phyloP scores from a whole-genome alignment of 371 early-diverging fungal genomes.

The Circinella minor region DNA sequence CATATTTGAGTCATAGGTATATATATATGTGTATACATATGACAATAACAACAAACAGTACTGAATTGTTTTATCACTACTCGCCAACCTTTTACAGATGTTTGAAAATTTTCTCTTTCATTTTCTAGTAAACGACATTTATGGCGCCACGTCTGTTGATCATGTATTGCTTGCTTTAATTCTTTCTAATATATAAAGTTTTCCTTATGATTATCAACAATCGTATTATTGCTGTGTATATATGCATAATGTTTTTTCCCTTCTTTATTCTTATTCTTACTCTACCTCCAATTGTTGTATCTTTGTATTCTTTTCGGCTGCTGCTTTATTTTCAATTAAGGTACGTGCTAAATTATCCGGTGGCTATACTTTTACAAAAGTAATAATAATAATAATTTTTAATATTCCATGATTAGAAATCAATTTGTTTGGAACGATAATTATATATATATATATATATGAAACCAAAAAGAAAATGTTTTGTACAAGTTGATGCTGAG shows the following conservation, averaged over 20 bases:
- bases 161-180: slow-evolving; percentile 13
- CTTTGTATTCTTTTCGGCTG: slow-evolving; percentile 11
- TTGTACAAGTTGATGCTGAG: not conserved
- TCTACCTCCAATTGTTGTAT: slow-evolving; percentile 12
- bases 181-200: slow-evolving; percentile 8
- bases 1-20: too few species aligned
- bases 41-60: too few species aligned
- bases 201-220: not conserved
- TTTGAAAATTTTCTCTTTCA: slow-evolving; percentile 39
- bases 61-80: too few species aligned
- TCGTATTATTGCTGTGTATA: not conserved
- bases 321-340: slow-evolving; percentile 13
- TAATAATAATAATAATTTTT: too few species aligned
- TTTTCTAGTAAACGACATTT: slow-evolving; percentile 38
- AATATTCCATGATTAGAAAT: too few species aligned
- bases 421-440: too few species aligned
- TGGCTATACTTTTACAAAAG: not conserved
- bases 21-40: too few species aligned
- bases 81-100: slow-evolving; percentile 26
- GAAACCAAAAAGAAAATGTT: too few species aligned
- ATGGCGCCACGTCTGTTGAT: slow-evolving; percentile 29
- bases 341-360: slow-evolving; percentile 2
- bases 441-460: too few species aligned
- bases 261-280: not conserved
- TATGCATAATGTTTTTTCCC: too few species aligned